Evolutionary conservation across 2,329 filamentous ascomycete genomes (phyloP).

Genomic region (Grosmannia huntii): DNA sequence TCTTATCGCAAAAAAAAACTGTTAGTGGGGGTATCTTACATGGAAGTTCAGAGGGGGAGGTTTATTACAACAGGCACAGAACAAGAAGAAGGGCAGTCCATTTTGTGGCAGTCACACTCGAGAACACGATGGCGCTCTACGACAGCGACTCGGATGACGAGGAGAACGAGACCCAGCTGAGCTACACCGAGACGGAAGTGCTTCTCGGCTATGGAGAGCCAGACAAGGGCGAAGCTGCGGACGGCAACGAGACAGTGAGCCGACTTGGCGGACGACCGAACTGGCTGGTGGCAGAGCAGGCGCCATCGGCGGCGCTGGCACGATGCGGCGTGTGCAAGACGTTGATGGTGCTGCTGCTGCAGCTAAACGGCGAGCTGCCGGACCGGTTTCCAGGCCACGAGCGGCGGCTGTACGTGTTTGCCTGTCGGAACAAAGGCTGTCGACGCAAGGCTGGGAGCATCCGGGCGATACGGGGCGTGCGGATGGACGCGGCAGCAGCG

Average conservation of each 20-base stretch:
- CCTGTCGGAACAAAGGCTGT: slow-evolving; percentile 66
- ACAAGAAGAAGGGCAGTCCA: not conserved
- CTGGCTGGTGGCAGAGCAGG: slow-evolving; percentile 63
- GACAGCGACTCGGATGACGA: slow-evolving; percentile 70
- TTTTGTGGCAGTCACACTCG: not conserved
- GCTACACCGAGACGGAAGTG: slow-evolving; percentile 69
- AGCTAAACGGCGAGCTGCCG: slow-evolving; percentile 83
- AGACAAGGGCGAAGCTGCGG: slow-evolving; percentile 27
- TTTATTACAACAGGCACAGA: not conserved
- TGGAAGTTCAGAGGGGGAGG: not conserved
- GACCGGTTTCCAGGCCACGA: slow-evolving; percentile 80
- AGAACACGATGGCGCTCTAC: slow-evolving; percentile 53
- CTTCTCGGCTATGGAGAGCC: slow-evolving; percentile 74
- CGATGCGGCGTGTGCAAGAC: slow-evolving; percentile 81
- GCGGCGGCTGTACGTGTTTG: slow-evolving; percentile 75
- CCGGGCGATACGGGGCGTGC: slow-evolving; percentile 58
- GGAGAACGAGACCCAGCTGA: slow-evolving; percentile 33
- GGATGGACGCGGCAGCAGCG: slow-evolving; percentile 22
- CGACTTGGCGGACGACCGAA: slow-evolving; percentile 75
- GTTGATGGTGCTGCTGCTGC: slow-evolving; percentile 71
- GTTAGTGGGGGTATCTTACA: not conserved
- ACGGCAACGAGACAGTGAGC: slow-evolving; percentile 68
- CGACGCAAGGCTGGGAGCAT: slow-evolving; percentile 73
- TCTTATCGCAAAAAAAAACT: slow-evolving; percentile 1
- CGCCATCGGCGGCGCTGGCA: slow-evolving; percentile 64